These are phyloP conservation scores for Trichoderma erinaceum DNA, from an alignment of 495 filamentous ascomycete species.

Conservation along the genomic window DNA sequence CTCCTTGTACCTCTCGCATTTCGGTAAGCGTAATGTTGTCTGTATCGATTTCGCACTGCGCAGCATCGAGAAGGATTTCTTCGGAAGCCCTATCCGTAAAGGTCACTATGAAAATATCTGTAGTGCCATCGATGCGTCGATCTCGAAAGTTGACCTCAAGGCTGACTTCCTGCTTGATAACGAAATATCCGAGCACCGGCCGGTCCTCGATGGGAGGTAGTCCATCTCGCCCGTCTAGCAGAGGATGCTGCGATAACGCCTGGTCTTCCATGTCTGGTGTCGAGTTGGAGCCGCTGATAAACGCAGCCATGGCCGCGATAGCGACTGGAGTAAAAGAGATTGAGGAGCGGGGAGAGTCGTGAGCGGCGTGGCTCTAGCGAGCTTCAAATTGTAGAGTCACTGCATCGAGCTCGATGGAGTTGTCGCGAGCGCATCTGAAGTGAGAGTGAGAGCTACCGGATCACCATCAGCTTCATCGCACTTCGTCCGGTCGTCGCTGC, in stretches of 20 bases:
- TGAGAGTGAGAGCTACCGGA: neutral
- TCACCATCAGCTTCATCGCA: constrained; percentile 3
- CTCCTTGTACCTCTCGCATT: constrained; percentile 31
- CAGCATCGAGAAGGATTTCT: constrained; percentile 72
- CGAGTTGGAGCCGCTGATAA: neutral
- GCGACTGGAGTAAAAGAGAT: neutral
- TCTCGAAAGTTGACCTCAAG: constrained; percentile 79
- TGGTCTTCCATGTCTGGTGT: constrained; percentile 10
- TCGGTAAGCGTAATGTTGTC: constrained; percentile 63
- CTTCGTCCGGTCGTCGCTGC: neutral
- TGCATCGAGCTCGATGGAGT: neutral
- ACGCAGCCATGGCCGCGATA: neutral
- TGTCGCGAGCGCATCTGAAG: constrained; percentile 9
- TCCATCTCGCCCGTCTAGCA: constrained; percentile 21
- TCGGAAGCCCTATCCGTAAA: constrained; percentile 54
- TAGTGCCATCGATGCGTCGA: constrained; percentile 68
- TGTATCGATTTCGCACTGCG: constrained; percentile 70
- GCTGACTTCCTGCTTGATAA: constrained; percentile 78
- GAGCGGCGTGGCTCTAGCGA: constrained; percentile 1
- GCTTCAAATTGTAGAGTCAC: constrained; percentile 4
- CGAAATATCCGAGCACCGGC: constrained; percentile 42
- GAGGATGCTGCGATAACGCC: neutral
- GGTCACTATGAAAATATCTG: constrained; percentile 72
- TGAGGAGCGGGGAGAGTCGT: neutral
- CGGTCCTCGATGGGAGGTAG: constrained; percentile 29